Base-by-base conservation (phyloP, 495 filamentous ascomycete species). In the Pyronema domesticum region DNA sequence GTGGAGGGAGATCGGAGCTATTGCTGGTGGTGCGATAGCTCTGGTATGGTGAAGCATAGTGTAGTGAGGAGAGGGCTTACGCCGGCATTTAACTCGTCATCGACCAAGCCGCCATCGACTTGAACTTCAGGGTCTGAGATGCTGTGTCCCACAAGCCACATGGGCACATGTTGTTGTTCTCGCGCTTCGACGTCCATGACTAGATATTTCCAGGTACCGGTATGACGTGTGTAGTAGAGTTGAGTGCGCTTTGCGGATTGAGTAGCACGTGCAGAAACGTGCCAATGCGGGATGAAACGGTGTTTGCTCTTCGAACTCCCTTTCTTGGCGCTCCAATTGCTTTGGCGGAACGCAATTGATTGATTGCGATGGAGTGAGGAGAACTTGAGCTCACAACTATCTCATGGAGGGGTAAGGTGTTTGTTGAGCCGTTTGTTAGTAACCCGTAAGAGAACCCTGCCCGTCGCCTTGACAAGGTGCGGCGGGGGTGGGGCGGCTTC, bases 101-200 rank as follows among this genome's bases (percentile, higher is more conserved):
- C 60, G 14, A 64, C 54, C 8, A 61, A 55, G 35, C 53, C 50
- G 18, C 36, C 53, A 39, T 48, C 53, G 37, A 64, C 57, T 10
- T 58, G 34, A 46, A 46, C 51, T 39, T 64, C 51, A 7, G 61
- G 61, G n/a, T 62, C 55, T 6, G 55, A 51, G 43, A 65, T 52
- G 51, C 64, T 58, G 36, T 65, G 58, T 30, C 62, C 62, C 11
- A 65, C 56, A 33, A 56, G 61, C 62, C 62, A 65, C 47, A 65
- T 30, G 46, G 62, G 61, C 33, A 58, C 43, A 30, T 30, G 13
- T 61, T 57, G 3, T 49, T 40, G 42, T 15, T 18, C 15, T 40
- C 35, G 50, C 10, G 8, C 40, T 51, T 51, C 60, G 46, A 57
- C 53, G 49, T 64, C 60, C 60, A 63, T 63, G 40, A 43, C 40